Evolutionary conservation across 2,329 filamentous ascomycete species (phyloP).

Genomic region (Stagonosporopsis tanaceti): DNA sequence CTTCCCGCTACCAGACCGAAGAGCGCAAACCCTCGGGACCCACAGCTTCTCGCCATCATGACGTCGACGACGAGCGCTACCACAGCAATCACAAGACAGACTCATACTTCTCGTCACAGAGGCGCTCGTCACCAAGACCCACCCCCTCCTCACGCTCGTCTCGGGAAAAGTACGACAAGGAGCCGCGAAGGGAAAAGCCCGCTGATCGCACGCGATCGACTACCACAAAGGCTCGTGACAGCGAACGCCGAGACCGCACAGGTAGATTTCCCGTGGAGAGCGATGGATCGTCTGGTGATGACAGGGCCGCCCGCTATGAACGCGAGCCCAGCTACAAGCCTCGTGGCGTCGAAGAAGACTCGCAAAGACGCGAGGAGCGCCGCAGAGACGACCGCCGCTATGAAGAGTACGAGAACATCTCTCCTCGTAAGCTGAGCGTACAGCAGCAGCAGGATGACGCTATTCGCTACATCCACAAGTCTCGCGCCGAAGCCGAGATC

Average conservation of each 20-base stretch:
- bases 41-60: conserved; percentile 7
- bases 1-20: conserved; percentile 42
- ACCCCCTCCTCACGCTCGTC: conserved; percentile 33
- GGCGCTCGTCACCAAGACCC: conserved; percentile 36
- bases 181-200: conserved; percentile 32
- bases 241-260: conserved; percentile 52
- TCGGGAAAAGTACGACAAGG: conserved; percentile 38
- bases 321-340: conserved; percentile 41
- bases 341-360: conserved; percentile 33
- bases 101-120: conserved; percentile 30
- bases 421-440: conserved; percentile 37
- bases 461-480: conserved; percentile 42
- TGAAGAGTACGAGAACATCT: conserved; percentile 25
- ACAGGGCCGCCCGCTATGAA: conserved; percentile 43
- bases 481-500: conserved; percentile 35
- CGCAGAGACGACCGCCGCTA: conserved; percentile 29
- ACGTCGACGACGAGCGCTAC: conserved; percentile 48
- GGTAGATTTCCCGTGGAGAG: conserved; percentile 48
- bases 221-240: conserved; percentile 40
- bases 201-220: conserved; percentile 51
- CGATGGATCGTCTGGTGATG: conserved; percentile 43
- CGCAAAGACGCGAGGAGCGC: conserved; percentile 20
- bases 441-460: conserved; percentile 37
- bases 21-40: conserved; percentile 38
- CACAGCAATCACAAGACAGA: conserved; percentile 51